phyloP scores from a whole-genome alignment of 768 basidiomycete genomes.

The Ramaria sp. region DNA sequence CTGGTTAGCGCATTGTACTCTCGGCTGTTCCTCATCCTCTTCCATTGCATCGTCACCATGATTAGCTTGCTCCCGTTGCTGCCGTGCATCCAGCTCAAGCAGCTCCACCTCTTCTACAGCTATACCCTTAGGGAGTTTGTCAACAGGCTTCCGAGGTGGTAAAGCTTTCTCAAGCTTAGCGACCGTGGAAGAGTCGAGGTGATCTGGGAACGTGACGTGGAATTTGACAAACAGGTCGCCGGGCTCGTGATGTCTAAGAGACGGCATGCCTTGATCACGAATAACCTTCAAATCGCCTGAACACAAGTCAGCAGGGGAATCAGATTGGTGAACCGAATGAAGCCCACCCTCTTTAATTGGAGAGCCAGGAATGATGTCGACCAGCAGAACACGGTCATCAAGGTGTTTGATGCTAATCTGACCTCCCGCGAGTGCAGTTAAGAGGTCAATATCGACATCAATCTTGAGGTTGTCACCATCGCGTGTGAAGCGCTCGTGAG shows the following conservation, averaged over 20 bases:
- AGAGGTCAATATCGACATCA: constrained; percentile 85
- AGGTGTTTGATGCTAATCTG: constrained; percentile 84
- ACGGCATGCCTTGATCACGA: constrained; percentile 95
- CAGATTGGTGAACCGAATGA: neutral
- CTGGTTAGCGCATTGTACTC: constrained; percentile 94
- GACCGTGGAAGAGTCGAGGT: constrained; percentile 56
- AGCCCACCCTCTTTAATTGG: constrained; percentile 84
- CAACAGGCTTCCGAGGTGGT: constrained; percentile 60
- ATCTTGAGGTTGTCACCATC: constrained; percentile 79
- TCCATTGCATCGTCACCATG: constrained; percentile 80
- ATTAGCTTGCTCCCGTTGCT: constrained; percentile 34
- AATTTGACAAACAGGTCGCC: constrained; percentile 89
- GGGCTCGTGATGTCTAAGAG: constrained; percentile 91
- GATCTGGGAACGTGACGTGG: constrained; percentile 81
- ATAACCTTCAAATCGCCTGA: constrained; percentile 85
- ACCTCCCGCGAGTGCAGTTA: constrained; percentile 90
- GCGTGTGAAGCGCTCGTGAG: constrained; percentile 80
- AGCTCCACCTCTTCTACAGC: constrained; percentile 78
- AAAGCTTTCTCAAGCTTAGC: constrained; percentile 75
- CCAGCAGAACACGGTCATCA: constrained; percentile 81
- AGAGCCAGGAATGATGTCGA: constrained; percentile 81
- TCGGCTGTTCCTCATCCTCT: constrained; percentile 73
- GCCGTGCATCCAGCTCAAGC: constrained; percentile 65
- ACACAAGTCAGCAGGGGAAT: neutral
- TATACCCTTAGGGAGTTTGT: constrained; percentile 56